Percentiles rank a stretch among this genome's conserved stretches.
These are phyloP conservation scores for Xerocomus nothofagi DNA, from an alignment of 1,284 basidiomycete species.

Conservation along the genomic window DNA sequence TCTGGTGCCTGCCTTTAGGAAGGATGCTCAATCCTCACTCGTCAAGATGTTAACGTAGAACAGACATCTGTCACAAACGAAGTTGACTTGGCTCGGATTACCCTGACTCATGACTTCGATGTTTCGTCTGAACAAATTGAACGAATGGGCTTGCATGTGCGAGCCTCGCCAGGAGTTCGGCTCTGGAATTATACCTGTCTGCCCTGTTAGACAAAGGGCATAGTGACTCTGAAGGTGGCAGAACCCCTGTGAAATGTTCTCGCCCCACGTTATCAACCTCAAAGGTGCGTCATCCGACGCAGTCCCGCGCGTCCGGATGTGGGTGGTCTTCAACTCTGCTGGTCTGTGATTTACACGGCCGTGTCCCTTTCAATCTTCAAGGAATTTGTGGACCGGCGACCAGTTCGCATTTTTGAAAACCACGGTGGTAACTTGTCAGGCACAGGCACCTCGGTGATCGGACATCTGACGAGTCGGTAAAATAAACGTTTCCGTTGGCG, in stretches of 20 bases:
- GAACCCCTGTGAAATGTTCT: neutral
- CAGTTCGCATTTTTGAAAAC: neutral
- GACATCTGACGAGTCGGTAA: neutral
- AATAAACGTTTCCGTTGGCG: neutral
- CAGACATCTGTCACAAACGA: neutral
- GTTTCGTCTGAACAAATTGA: constrained; percentile 32
- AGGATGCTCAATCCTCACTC: neutral
- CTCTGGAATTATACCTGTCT: constrained; percentile 11
- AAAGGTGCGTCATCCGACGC: neutral
- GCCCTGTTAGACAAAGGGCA: constrained; percentile 27
- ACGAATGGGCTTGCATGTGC: constrained; percentile 28
- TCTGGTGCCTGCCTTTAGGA: neutral
- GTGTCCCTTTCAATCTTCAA: neutral
- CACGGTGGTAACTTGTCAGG: neutral
- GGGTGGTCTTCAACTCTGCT: neutral
- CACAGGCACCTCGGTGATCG: neutral
- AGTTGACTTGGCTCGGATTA: neutral
- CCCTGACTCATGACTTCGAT: constrained; percentile 38
- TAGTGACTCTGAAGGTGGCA: constrained; percentile 22
- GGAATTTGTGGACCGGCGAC: neutral
- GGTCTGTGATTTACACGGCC: neutral
- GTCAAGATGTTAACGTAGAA: constrained; percentile 45
- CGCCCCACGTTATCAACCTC: constrained; percentile 30
- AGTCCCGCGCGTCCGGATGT: neutral
- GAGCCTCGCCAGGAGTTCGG: constrained; percentile 30